phyloP scores from a whole-genome alignment of 495 filamentous ascomycete genomes.

The Penicillium ucsense region DNA sequence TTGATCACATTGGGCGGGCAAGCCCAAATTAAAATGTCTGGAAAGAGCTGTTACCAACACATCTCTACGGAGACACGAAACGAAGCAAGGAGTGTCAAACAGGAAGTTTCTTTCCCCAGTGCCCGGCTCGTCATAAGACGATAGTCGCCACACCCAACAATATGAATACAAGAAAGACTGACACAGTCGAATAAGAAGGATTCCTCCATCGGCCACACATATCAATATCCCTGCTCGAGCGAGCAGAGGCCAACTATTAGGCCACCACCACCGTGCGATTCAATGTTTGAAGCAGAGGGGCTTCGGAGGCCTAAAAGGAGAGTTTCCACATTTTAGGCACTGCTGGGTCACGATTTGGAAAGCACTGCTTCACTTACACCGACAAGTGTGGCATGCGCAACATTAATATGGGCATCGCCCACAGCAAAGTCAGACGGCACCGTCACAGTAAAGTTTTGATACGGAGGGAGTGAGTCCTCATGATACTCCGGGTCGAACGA shows the following conservation, averaged over 20 bases:
- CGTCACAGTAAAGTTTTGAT: conserved; percentile 30
- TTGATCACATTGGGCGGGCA: too few species aligned
- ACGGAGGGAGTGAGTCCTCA: conserved; percentile 16
- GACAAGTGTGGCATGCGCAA: conserved; percentile 26
- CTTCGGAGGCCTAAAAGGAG: conserved; percentile 1
- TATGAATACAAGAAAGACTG: too few species aligned
- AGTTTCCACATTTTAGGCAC: neutral
- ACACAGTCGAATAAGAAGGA: too few species aligned
- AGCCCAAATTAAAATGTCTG: too few species aligned
- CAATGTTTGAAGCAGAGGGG: conserved; percentile 2
- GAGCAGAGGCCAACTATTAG: neutral
- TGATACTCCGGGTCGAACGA: conserved; percentile 24
- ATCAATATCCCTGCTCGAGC: too few species aligned
- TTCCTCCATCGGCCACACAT: too few species aligned
- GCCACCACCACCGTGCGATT: conserved; percentile 6
- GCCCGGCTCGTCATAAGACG: too few species aligned
- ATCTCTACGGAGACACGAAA: too few species aligned
- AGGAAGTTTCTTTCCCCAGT: too few species aligned
- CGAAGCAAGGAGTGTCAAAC: too few species aligned
- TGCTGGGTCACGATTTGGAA: neutral
- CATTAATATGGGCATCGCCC: conserved; percentile 20
- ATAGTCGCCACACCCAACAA: too few species aligned
- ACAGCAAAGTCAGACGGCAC: conserved; percentile 10
- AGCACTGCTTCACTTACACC: conserved; percentile 19
- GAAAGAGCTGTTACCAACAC: too few species aligned